Evolutionary conservation across 345 rosid genomes (phyloP), one percentile per base, ranked within the genome.

Genomic region (Pistacia integerrima): DNA sequence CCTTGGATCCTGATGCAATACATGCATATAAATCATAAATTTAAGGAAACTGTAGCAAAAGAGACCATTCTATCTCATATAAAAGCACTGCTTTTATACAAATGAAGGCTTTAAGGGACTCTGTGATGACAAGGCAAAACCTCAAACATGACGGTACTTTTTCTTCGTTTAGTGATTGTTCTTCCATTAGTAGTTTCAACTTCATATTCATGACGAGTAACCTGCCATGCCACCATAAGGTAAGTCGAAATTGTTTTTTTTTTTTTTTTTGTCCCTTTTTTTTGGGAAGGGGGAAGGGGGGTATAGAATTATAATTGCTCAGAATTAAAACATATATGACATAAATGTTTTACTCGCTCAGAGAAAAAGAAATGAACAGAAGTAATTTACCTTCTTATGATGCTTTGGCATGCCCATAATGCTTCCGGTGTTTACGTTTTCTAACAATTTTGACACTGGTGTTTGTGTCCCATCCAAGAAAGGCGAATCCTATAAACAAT

Each of bases 201-300:
- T 82, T 92, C 96, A 82, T 92, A 90, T 79, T 90, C 95, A 79
- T 64, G 96, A 74, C 66, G 94, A 66, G 88, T 85, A 68, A 94
- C 96, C 98, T 92, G 84, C 78, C 71, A 71, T 55, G 46, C 56
- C 57, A 68, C 56, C 51, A 68, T 28, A 64, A 65, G 69, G 73
- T 66, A 72, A 55, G 20, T 3, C 30, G 68, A 65, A 70, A 64
- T 70, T 11, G 35, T 20, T 33, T 33, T 12, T 38, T 38, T 36
- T 2, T 36, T 2, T 36, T 36, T 2, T 4, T 4, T 4, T 38
- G 41, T 6, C 6, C 7, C 41, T 4, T 5, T 41, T 41, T 41
- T 41, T 41, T 7, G 46, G 46, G 7, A 6, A 6, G 41, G 41
- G 41, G 41, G 5, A 7, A 6, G 8, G 41, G 41, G 33, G 46